Evolutionary conservation across 1,284 basidiomycete genomes (phyloP).

Genomic region (Psilocybe mexicana): DNA sequence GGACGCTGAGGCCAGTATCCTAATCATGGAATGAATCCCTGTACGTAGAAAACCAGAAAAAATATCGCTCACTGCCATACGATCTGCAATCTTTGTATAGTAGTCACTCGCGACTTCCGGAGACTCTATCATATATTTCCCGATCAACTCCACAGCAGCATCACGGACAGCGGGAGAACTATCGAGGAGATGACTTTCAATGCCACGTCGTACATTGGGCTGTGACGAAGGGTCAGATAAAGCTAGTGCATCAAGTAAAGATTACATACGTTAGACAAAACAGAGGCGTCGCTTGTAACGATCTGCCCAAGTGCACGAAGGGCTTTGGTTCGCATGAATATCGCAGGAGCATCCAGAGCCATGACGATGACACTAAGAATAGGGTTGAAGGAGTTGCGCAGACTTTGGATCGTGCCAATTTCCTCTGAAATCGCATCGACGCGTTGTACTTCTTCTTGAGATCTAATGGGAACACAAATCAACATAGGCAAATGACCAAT

Average conservation of each 20-base stretch:
- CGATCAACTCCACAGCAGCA: constrained; percentile 92
- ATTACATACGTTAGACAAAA: constrained; percentile 71
- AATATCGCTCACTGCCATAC: constrained; percentile 71
- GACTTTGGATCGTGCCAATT: constrained; percentile 71
- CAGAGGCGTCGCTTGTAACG: constrained; percentile 82
- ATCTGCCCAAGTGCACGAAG: constrained; percentile 84
- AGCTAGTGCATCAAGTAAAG: neutral
- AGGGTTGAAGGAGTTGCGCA: constrained; percentile 78
- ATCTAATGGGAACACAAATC: constrained; percentile 35
- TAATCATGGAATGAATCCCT: constrained; percentile 32
- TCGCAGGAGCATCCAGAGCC: constrained; percentile 78
- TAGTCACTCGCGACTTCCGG: constrained; percentile 85
- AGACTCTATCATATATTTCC: constrained; percentile 90
- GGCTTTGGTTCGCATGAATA: constrained; percentile 90
- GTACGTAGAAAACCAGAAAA: neutral
- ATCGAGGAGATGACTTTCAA: constrained; percentile 89
- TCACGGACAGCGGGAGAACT: constrained; percentile 93
- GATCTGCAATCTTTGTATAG: constrained; percentile 82
- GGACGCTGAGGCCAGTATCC: constrained; percentile 91
- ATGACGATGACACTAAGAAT: constrained; percentile 77
- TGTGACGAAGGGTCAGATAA: constrained; percentile 27
- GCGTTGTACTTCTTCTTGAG: constrained; percentile 64
- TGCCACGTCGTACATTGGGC: constrained; percentile 76
- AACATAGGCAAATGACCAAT: neutral
- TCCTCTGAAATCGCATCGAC: constrained; percentile 73